phyloP scores from a whole-genome alignment of 2,329 filamentous ascomycete genomes.

The Dactylella cylindrospora region DNA sequence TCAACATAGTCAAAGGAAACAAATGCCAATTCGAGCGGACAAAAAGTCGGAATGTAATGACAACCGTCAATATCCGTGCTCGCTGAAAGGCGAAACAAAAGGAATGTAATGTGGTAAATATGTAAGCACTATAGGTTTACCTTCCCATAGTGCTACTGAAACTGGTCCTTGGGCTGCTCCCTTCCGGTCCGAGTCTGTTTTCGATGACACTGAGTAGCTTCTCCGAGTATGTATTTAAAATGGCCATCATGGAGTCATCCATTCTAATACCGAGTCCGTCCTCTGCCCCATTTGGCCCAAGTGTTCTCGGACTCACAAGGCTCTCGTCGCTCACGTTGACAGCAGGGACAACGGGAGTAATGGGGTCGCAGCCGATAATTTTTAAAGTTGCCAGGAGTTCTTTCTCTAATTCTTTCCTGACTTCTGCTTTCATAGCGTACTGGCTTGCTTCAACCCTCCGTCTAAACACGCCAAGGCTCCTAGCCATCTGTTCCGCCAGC shows the following conservation, averaged over 20 bases:
- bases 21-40: background rate
- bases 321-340: slow-evolving; percentile 26
- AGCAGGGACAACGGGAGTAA: background rate
- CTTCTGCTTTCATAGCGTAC: slow-evolving; percentile 32
- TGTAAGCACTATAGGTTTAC: background rate
- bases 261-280: slow-evolving; percentile 34
- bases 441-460: slow-evolving; percentile 35
- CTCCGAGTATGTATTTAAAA: slow-evolving; percentile 40
- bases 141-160: slow-evolving; percentile 15
- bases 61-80: too few species aligned
- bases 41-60: background rate
- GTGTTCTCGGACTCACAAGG: slow-evolving; percentile 16
- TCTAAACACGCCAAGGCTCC: slow-evolving; percentile 28
- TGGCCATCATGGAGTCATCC: slow-evolving; percentile 41
- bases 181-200: slow-evolving; percentile 25
- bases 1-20: background rate
- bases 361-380: slow-evolving; percentile 27
- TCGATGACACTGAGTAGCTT: slow-evolving; percentile 34
- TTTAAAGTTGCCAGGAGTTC: slow-evolving; percentile 30
- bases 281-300: background rate
- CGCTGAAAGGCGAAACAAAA: slow-evolving; percentile 1
- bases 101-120: background rate
- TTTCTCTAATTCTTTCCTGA: slow-evolving; percentile 38
- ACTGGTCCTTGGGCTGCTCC: slow-evolving; percentile 26
- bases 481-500: slow-evolving; percentile 35